Evolutionary conservation across 345 rosid genomes (phyloP), one percentile per base, ranked within the genome.

Genomic region (Salix arbutifolia): DNA sequence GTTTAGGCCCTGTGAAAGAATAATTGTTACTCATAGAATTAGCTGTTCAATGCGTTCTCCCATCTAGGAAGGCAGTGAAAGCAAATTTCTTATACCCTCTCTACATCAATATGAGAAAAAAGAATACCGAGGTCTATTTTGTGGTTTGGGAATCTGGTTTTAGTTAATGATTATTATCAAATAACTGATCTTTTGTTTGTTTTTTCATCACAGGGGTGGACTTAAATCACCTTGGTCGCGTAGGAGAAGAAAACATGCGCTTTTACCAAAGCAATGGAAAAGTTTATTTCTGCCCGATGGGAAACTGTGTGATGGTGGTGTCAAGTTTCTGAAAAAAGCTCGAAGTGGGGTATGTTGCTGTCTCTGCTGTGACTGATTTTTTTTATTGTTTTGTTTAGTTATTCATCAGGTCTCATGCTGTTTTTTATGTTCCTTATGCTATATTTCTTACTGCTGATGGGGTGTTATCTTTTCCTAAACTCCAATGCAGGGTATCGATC

Each of bases 141-240:
- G 56, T 52, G 58, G 58, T 52, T 6, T 52, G 58, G n/a, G 23
- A 52, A 52, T 52, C 9, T 52, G 8, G 1, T 19, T 52, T 52
- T 19, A 2, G 42, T 76, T 25, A 5, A 60, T 62, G 30, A 2
- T 18, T 16, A 35, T 50, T 19, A 18, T 52, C 8, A 19, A 52
- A 52, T 18, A 52, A 6, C 58, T 52, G n/a, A 18, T 17, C 23
- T 12, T 67, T 46, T n/a, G 67, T 77, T 67, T 76, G 67, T 74
- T 65, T 84, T 65, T 73, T 33, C 73, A 18, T 65, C 77, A 42
- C 87, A 95, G 97, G 83, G 90, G 92, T 16, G 81, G 89, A 83
- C 87, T 87, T 80, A 91, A 88, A 84, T 93, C 97, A 40, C 99
- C 97, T 38, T 95, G 97, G 99, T 91, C 97, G 2, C 93, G 87